Conservation (phyloP, 345 rosid species). For the Salix caprea region DNA sequence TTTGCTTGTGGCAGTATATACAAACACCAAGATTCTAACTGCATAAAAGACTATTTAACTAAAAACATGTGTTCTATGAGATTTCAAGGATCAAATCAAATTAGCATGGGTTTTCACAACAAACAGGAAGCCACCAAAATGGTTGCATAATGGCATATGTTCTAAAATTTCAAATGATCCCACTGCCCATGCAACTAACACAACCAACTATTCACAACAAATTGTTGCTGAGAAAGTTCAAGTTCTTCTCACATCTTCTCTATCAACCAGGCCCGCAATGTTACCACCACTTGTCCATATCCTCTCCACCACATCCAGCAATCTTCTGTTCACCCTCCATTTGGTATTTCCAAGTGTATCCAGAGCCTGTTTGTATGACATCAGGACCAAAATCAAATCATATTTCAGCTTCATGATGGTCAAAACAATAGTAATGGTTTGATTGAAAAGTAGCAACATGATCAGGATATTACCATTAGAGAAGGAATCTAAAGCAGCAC, state of each 20-base stretch:
- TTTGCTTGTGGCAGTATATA: background rate
- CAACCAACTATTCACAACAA: constrained; percentile 1
- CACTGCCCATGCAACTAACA: background rate
- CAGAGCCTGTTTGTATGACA: constrained; percentile 23
- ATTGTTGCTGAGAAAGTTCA: constrained; percentile 7
- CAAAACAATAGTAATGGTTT: background rate
- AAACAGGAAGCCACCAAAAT: background rate
- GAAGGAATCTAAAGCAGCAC: background rate
- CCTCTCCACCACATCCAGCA: constrained; percentile 30
- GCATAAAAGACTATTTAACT: background rate
- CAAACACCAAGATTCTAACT: background rate
- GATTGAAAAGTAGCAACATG: background rate
- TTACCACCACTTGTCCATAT: constrained; percentile 32
- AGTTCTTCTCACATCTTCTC: constrained; percentile 25
- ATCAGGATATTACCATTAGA: background rate
- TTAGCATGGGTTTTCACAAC: background rate
- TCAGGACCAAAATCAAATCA: background rate
- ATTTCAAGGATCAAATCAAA: background rate
- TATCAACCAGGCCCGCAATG: constrained; percentile 29
- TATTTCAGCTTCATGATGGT: background rate
- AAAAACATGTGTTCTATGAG: background rate
- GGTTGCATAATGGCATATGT: background rate
- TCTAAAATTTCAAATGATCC: background rate
- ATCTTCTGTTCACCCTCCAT: constrained; percentile 34
- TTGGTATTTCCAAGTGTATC: constrained; percentile 33